Evolutionary conservation across 768 basidiomycete genomes (phyloP), one percentile per base, ranked within the genome.

Genomic region (Cytidiella melzeri): DNA sequence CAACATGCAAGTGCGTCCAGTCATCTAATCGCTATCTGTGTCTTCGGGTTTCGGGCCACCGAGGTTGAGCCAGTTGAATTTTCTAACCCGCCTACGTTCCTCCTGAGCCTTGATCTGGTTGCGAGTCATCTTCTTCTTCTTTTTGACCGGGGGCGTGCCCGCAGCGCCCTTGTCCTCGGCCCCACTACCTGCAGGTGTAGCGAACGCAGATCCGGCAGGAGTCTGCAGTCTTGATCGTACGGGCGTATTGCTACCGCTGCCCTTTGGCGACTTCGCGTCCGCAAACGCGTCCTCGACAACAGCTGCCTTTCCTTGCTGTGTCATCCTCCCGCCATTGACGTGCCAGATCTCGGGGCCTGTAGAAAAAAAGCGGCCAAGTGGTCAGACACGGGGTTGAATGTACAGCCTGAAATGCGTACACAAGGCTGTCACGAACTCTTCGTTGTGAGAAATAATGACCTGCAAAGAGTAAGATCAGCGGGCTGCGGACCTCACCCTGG

Each of bases 361-460:
- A 44, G 49, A 38, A 47, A 46, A 44, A 51, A 49, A 28, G 45
- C 55, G 40, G 39, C 36, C 12, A 13, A 40, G 49, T 42, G 51
- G 46, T 39, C 67, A 25, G 65, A 58, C 25, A 62, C 28, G 36
- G 28, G 9, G 20, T 7, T 36, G 38, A 6, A 42, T 13, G 44
- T 45, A 19, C 43, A 64, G 42, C 64, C 64, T 55, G 62, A 52
- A 20, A 48, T 20, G 75, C 85, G 64, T 63, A 90, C 88, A 90
- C 44, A 92, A 72, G 11, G 89, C 83, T 28, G 78, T 73, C 12
- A 92, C 86, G 56, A 92, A 93, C 71, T 92, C 90, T 57, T 83
- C 73, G 68, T 95, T 95, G 74, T 96, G 95, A 26, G 92, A 96
- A 64, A 97, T 97, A 71, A 96, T 96, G 61, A 92, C 83, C 85